Evolutionary conservation across 805 yeast genomes (phyloP).

Genomic region (Lachancea kluyveri): DNA sequence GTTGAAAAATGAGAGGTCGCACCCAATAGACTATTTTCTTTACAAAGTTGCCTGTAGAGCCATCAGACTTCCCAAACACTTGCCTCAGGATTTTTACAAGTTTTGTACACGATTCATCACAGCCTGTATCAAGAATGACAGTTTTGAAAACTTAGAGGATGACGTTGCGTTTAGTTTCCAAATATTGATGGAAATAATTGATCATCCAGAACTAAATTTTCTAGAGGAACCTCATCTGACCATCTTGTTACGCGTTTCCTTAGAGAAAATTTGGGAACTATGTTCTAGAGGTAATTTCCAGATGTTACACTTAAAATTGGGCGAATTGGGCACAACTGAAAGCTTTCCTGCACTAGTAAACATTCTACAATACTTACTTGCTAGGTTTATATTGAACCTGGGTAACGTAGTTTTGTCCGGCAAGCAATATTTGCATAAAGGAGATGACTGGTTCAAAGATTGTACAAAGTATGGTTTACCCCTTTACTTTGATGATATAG

Average conservation of each 20-base stretch:
- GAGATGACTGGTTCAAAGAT: constrained; percentile 11
- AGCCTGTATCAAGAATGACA: constrained; percentile 3
- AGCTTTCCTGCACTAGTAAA: constrained; percentile 21
- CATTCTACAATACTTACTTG: constrained; percentile 20
- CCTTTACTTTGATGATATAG: constrained; percentile 19
- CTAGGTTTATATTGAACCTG: constrained; percentile 17
- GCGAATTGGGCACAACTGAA: constrained; percentile 20
- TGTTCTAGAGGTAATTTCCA: constrained; percentile 8
- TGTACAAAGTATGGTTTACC: constrained; percentile 15
- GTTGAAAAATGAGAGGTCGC: constrained; percentile 2
- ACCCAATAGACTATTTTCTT: constrained; percentile 9
- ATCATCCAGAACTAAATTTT: constrained; percentile 28
- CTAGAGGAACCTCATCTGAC: constrained; percentile 20
- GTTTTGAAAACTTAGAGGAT: constrained; percentile 3
- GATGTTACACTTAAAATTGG: constrained; percentile 17
- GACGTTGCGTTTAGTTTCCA: constrained; percentile 15
- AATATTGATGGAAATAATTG: constrained; percentile 29
- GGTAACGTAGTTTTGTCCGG: constrained; percentile 7
- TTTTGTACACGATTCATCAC: constrained; percentile 2
- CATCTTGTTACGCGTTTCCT: constrained; percentile 15
- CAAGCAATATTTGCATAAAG: no score
- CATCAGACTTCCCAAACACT: constrained; percentile 8
- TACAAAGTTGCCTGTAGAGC: constrained; percentile 15
- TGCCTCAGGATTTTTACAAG: constrained; percentile 8
- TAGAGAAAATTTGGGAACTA: constrained; percentile 10